A percentile compares a stretch with the other conserved stretches of the same genome.
phyloP scores from a whole-genome alignment of 495 filamentous ascomycete species.

The Lepraria neglecta region DNA sequence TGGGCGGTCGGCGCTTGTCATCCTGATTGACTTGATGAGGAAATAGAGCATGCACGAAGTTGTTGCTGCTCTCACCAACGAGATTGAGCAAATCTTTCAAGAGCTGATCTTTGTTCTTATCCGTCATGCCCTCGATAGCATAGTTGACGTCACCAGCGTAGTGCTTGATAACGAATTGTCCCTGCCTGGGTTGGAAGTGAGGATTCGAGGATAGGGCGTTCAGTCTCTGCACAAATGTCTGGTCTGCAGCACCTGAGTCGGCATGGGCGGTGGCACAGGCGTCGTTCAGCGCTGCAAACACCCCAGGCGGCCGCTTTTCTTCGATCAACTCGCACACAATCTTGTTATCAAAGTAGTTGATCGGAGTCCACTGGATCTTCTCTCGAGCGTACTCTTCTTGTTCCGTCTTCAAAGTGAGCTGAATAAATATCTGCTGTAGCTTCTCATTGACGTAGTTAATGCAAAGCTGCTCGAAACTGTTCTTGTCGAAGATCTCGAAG shows the following conservation, averaged over 20 bases:
- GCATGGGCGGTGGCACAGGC: constrained; percentile 96
- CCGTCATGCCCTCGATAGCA: constrained; percentile 92
- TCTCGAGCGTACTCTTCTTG: constrained; percentile 97
- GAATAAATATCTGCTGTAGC: constrained; percentile 98
- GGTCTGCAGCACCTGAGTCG: constrained; percentile 86
- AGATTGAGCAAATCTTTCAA: constrained; percentile 90
- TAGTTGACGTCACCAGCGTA: constrained; percentile 98
- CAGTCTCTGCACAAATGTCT: constrained; percentile 87
- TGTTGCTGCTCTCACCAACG: constrained; percentile 73
- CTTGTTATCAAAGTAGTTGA: constrained; percentile 99
- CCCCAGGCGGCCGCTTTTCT: constrained; percentile 80
- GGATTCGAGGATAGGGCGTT: constrained; percentile 82
- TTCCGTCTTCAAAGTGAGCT: constrained; percentile 91
- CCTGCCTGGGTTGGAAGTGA: constrained; percentile 87
- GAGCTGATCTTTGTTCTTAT: constrained; percentile 98
- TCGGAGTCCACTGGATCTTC: constrained; percentile 97
- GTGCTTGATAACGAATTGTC: constrained; percentile 97
- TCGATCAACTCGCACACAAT: constrained; percentile 97
- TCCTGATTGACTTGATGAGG: constrained; percentile 92
- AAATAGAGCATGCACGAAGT: constrained; percentile 81
- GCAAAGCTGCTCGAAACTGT: constrained; percentile 98
- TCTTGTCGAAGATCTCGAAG: constrained; percentile 98
- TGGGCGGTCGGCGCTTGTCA: constrained; percentile 88
- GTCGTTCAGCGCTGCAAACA: constrained; percentile 95
- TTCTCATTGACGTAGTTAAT: constrained; percentile 99